These are phyloP conservation scores for Tetrastigma voinierianum DNA, from an alignment of 164 flowering plant genomes.

Conservation along the genomic window DNA sequence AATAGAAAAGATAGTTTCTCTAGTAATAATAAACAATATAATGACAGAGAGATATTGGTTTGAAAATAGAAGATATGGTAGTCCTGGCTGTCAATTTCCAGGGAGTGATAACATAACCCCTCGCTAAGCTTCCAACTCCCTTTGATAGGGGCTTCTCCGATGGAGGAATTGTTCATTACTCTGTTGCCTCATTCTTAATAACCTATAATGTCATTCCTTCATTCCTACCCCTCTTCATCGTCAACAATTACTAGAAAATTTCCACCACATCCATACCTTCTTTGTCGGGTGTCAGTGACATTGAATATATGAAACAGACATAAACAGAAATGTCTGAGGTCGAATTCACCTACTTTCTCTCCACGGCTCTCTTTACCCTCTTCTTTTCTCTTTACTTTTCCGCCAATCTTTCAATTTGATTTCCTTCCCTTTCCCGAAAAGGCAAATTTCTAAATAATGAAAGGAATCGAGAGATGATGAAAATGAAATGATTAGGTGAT, in stretches of 20 bases:
- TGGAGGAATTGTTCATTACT: neutral
- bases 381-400: no score
- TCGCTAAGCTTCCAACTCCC: conserved; percentile 91
- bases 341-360: no score
- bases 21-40: neutral
- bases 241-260: conserved; percentile 42
- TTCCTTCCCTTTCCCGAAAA: no score
- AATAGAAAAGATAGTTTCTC: neutral
- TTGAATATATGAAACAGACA: neutral
- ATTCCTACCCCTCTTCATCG: conserved; percentile 30
- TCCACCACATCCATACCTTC: conserved; percentile 24
- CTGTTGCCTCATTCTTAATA: no score
- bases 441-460: no score
- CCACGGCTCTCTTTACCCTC: no score
- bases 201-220: neutral
- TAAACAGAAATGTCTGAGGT: no score
- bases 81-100: conserved; percentile 12
- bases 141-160: neutral
- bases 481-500: no score
- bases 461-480: no score
- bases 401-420: no score
- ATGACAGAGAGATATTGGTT: neutral
- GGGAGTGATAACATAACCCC: conserved; percentile 37
- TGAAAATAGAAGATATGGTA: neutral
- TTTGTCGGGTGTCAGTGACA: conserved; percentile 14